Evolutionary conservation across 306 rosid genomes (phyloP), one percentile per base, ranked within the genome.

Genomic region (Hippophae rhamnoides): DNA sequence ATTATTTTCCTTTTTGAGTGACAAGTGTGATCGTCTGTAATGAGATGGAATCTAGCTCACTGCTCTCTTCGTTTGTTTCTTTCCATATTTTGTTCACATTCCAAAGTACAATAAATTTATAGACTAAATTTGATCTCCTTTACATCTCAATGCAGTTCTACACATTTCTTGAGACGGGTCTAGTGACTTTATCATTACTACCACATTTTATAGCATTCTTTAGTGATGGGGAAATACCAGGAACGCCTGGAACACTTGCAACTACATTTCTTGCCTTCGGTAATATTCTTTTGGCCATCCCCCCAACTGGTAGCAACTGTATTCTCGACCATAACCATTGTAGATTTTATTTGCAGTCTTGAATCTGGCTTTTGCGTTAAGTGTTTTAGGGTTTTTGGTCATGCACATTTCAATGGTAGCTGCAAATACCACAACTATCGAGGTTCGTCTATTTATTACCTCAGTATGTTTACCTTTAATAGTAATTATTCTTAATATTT

Each of bases 191-290:
- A 69, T 88, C 90, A 42, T 69, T 93, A 57, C 69, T 93, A 68
- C 99, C 99, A 0, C 86, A 93, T 68, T 89, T 93, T 64, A 75
- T 86, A 38, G 84, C 94, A 62, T 93, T 93, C 79, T 93, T 93
- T 63, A 88, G 94, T 54, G 97, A 93, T 52, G 94, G 78, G 57
- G 99, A 93, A 82, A 86, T 93, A 52, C 97, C 99, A 7, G 99
- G 94, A 62, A 72, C 95, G 10, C 99, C 99, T 53, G 84, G 99
- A 59, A 78, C 99, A 56, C 99, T 93, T 60, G 99, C 99, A 13
- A 93, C 97, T 18, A 93, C 99, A 63, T 93, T 93, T 78, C 95
- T 93, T 74, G 90, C 99, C 55, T 93, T 93, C 27, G 99, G 99
- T 93, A 79, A 67, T 79, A 47, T 64, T 56, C 45, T 55, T 55